Percentiles rank a stretch among this genome's conserved stretches.
Evolutionary conservation across 495 filamentous ascomycete species (phyloP).

Genomic region (Lophiostoma macrostomum): DNA sequence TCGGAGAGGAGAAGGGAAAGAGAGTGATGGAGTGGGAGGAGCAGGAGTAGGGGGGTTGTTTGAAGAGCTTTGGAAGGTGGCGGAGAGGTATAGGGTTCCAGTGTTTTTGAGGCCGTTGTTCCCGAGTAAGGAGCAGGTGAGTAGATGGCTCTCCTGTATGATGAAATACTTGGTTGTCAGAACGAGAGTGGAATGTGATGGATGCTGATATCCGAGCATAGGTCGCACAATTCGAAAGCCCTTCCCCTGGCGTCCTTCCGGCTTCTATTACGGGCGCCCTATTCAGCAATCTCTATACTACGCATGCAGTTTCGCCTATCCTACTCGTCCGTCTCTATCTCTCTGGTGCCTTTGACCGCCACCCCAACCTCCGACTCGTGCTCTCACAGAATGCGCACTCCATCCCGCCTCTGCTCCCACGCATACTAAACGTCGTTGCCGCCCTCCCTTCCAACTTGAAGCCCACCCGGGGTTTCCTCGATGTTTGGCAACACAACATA

Average conservation of each 20-base stretch:
- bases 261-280: conserved; percentile 42
- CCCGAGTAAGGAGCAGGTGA: conserved; percentile 4
- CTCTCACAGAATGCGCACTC: conserved; percentile 50
- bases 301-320: conserved; percentile 49
- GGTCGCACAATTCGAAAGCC: too few relatives aligned
- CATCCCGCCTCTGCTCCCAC: conserved; percentile 46
- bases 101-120: conserved; percentile 8
- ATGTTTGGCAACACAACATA: conserved; percentile 47
- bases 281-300: conserved; percentile 44
- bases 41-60: too few relatives aligned
- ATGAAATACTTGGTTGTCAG: background rate
- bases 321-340: conserved; percentile 45
- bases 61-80: conserved; percentile 50
- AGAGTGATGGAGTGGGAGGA: conserved; percentile 46
- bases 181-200: conserved; percentile 35
- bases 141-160: conserved; percentile 31
- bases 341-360: conserved; percentile 50
- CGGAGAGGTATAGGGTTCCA: conserved; percentile 53
- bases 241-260: conserved; percentile 2
- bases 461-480: conserved; percentile 32
- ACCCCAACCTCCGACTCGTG: conserved; percentile 46
- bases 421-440: conserved; percentile 34
- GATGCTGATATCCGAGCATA: conserved; percentile 45
- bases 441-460: conserved; percentile 33
- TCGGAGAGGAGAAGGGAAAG: conserved; percentile 48